phyloP scores from a whole-genome alignment of 2,329 filamentous ascomycete species.

The Claviceps sp. region DNA sequence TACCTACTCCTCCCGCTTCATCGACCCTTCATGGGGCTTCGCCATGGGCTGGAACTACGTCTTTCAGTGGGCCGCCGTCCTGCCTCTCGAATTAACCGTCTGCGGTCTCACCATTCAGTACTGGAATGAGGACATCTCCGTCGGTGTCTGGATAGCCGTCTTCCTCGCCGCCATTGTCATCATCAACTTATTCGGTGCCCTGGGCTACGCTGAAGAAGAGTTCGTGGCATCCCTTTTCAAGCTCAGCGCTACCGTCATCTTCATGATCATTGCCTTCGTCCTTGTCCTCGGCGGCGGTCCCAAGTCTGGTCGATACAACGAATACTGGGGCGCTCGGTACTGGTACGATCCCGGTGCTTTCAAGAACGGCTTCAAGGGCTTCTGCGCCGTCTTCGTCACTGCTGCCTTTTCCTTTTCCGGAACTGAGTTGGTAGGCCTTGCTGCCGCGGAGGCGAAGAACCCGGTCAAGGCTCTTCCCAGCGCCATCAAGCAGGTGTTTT shows the following conservation, averaged over 20 bases:
- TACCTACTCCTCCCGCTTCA: constrained; percentile 43
- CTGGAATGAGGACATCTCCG: constrained; percentile 31
- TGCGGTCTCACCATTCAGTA: constrained; percentile 36
- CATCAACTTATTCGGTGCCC: constrained; percentile 37
- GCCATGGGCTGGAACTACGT: constrained; percentile 38
- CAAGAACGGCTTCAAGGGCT: constrained; percentile 60
- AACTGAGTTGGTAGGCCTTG: constrained; percentile 47
- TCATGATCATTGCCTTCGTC: constrained; percentile 48
- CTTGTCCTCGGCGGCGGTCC: constrained; percentile 48
- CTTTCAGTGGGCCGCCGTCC: constrained; percentile 33
- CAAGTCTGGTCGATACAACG: constrained; percentile 25
- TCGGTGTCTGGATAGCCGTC: constrained; percentile 36
- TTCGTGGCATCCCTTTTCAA: constrained; percentile 40
- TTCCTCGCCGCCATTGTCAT: constrained; percentile 32
- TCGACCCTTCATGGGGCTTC: constrained; percentile 44
- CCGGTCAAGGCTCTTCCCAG: constrained; percentile 61
- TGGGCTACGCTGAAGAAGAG: constrained; percentile 38
- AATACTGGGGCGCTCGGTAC: constrained; percentile 36
- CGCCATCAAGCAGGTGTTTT: constrained; percentile 68
- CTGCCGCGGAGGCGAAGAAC: constrained; percentile 43
- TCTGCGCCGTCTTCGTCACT: constrained; percentile 59
- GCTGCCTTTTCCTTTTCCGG: constrained; percentile 62
- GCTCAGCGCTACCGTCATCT: constrained; percentile 38
- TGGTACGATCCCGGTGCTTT: constrained; percentile 44
- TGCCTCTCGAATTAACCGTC: constrained; percentile 35